A percentile compares a stretch with the other conserved stretches of the same genome.
Conservation (phyloP, 768 basidiomycete species). For the Leccinum olivaceopallidum region DNA sequence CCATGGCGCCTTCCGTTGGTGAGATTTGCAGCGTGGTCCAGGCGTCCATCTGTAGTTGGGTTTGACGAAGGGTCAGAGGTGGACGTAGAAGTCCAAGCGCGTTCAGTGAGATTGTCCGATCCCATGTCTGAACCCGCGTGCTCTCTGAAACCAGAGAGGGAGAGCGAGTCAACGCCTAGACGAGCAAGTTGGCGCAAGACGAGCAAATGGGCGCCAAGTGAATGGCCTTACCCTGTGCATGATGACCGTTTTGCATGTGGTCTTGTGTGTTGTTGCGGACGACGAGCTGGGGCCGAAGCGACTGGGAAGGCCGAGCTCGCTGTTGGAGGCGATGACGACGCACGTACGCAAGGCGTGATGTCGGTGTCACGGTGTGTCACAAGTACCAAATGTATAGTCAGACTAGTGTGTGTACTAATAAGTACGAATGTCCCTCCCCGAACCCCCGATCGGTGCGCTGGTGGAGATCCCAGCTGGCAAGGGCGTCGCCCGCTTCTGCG, state of each 20-base stretch:
- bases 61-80: slow-evolving; percentile 50
- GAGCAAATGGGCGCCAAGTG: not conserved
- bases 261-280: not conserved
- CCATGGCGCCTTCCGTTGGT: slow-evolving; percentile 38
- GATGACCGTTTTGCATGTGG: slow-evolving; percentile 35
- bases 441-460: slow-evolving; percentile 64
- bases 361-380: slow-evolving; percentile 10
- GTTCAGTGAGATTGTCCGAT: slow-evolving; percentile 58
- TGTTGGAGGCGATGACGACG: slow-evolving; percentile 10
- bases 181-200: slow-evolving; percentile 7
- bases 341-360: slow-evolving; percentile 8
- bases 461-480: slow-evolving; percentile 80
- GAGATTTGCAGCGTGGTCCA: slow-evolving; percentile 32
- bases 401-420: not conserved
- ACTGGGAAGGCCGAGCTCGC: slow-evolving; percentile 7
- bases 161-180: slow-evolving; percentile 22
- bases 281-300: slow-evolving; percentile 6
- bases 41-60: slow-evolving; percentile 34
- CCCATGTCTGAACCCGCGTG: slow-evolving; percentile 33
- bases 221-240: slow-evolving; percentile 22
- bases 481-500: slow-evolving; percentile 85
- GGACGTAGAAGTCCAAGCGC: slow-evolving; percentile 48
- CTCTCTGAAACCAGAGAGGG: slow-evolving; percentile 18
- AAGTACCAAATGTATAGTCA: not conserved
- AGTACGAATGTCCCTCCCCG: slow-evolving; percentile 38